phyloP scores from a whole-genome alignment of 2,329 filamentous ascomycete genomes.

The Bipolaris zeicola region DNA sequence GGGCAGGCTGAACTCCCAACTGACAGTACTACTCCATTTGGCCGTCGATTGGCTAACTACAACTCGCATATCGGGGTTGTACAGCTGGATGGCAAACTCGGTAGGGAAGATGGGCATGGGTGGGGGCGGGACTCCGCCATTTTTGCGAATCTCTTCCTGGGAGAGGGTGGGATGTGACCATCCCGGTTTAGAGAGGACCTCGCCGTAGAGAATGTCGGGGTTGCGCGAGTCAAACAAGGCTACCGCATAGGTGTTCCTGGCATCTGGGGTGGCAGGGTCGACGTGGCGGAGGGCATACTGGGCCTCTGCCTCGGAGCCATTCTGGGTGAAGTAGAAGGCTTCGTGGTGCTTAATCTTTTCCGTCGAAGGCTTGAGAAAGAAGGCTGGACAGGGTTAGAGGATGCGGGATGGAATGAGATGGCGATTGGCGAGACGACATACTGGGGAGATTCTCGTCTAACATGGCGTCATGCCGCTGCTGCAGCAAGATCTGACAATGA shows the following conservation, averaged over 20 bases:
- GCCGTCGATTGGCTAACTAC: constrained; percentile 72
- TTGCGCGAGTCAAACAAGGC: constrained; percentile 84
- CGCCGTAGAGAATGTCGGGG: constrained; percentile 81
- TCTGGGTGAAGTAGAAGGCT: constrained; percentile 64
- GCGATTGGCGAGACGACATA: constrained; percentile 28
- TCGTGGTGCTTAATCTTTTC: constrained; percentile 59
- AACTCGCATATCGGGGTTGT: constrained; percentile 89
- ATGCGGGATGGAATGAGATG: background rate
- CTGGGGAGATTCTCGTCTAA: constrained; percentile 93
- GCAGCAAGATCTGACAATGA: background rate
- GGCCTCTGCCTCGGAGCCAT: constrained; percentile 79
- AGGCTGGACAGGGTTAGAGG: constrained; percentile 53
- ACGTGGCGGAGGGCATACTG: constrained; percentile 81
- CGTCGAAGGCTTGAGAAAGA: constrained; percentile 63
- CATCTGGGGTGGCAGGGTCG: constrained; percentile 70
- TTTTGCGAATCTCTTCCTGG: constrained; percentile 74
- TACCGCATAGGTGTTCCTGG: constrained; percentile 83
- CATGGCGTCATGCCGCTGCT: constrained; percentile 59
- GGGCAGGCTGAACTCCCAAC: constrained; percentile 93
- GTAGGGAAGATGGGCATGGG: constrained; percentile 77
- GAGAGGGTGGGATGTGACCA: constrained; percentile 85
- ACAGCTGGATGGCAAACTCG: constrained; percentile 83
- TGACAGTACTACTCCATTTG: constrained; percentile 78
- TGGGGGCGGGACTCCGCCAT: constrained; percentile 68
- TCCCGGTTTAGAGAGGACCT: constrained; percentile 81